phyloP scores from a whole-genome alignment of 2,329 filamentous ascomycete genomes.

The Talaromyces rugulosus region DNA sequence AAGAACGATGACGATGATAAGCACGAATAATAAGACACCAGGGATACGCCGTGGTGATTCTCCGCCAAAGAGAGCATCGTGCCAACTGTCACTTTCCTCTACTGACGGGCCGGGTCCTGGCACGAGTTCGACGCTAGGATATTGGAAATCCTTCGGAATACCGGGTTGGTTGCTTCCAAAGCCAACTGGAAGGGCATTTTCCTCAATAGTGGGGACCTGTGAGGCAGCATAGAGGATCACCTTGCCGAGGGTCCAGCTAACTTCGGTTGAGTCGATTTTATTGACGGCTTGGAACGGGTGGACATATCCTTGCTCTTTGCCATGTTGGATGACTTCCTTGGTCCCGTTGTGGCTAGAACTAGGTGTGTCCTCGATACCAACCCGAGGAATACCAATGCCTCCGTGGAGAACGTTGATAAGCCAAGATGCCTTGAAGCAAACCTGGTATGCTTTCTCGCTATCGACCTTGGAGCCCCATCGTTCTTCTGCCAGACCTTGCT shows the following conservation, averaged over 20 bases:
- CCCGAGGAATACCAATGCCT: conserved; percentile 85
- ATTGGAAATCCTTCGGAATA: conserved; percentile 75
- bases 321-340: conserved; percentile 62
- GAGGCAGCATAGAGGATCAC: conserved; percentile 93
- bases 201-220: conserved; percentile 66
- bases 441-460: conserved; percentile 69
- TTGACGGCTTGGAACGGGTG: conserved; percentile 90
- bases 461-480: conserved; percentile 74
- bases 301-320: conserved; percentile 69
- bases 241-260: conserved; percentile 96
- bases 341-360: conserved; percentile 63
- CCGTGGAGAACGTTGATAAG: conserved; percentile 94
- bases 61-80: conserved; percentile 60
- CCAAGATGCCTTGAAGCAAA: conserved; percentile 98
- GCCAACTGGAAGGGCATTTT: conserved; percentile 70
- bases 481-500: conserved; percentile 58
- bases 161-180: conserved; percentile 79
- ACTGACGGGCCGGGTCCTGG: conserved; percentile 28
- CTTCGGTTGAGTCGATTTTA: conserved; percentile 84
- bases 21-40: conserved; percentile 70
- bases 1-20: conserved; percentile 64
- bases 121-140: conserved; percentile 49
- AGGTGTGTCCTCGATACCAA: conserved; percentile 66
- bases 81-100: conserved; percentile 51
- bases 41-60: conserved; percentile 66